Conservation (phyloP, 2,329 filamentous ascomycete genomes). For the Ceratocystis cacaofunesta region DNA sequence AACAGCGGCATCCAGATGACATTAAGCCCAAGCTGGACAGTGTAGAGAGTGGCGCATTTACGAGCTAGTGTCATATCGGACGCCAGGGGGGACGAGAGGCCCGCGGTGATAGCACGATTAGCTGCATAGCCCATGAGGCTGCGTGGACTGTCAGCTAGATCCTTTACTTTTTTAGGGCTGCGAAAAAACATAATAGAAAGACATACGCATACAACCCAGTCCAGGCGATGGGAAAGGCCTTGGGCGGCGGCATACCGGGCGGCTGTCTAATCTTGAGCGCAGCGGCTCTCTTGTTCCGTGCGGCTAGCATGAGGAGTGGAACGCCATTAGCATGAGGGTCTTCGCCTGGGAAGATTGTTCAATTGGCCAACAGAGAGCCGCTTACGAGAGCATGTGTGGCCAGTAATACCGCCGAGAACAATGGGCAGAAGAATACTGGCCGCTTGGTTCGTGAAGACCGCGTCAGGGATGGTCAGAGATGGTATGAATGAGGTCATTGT, state of each 20-base stretch:
- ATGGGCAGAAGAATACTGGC: slow-evolving; percentile 64
- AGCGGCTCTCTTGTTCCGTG: slow-evolving; percentile 43
- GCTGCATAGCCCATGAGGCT: slow-evolving; percentile 76
- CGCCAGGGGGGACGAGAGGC: slow-evolving; percentile 36
- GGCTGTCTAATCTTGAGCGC: slow-evolving; percentile 45
- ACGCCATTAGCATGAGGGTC: slow-evolving; percentile 4
- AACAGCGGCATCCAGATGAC: slow-evolving; percentile 86
- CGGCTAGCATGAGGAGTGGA: slow-evolving; percentile 30
- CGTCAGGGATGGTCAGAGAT: slow-evolving; percentile 57
- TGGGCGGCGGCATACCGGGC: slow-evolving; percentile 43
- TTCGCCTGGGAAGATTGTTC: slow-evolving; percentile 10
- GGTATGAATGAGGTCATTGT: slow-evolving; percentile 68
- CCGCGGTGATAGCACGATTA: slow-evolving; percentile 56
- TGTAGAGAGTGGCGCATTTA: slow-evolving; percentile 66
- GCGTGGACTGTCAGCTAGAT: neutral
- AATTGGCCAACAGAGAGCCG: neutral
- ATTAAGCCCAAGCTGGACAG: slow-evolving; percentile 72
- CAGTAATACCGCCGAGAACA: slow-evolving; percentile 55
- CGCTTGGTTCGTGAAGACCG: slow-evolving; percentile 57
- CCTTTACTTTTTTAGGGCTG: neutral
- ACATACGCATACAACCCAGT: slow-evolving; percentile 45
- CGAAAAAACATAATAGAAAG: neutral
- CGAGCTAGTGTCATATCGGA: slow-evolving; percentile 42
- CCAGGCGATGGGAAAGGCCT: slow-evolving; percentile 51
- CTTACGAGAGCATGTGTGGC: slow-evolving; percentile 52